phyloP scores from a whole-genome alignment of 805 yeast genomes.

The Barnettozyma californica region DNA sequence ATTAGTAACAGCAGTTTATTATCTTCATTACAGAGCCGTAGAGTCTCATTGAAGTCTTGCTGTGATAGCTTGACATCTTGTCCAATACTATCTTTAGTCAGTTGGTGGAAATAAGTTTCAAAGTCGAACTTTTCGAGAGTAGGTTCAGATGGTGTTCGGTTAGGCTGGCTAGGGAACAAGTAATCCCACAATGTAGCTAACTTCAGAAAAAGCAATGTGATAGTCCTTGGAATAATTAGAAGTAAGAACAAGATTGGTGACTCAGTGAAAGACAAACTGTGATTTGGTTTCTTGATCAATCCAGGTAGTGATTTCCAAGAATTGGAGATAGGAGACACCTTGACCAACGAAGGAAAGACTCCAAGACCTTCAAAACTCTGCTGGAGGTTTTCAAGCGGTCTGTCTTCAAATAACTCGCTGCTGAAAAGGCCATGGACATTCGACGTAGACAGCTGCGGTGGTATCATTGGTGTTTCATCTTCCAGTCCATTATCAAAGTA shows the following conservation, averaged over 20 bases:
- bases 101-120: constrained; percentile 6
- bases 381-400: constrained; percentile 2
- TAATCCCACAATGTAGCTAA: constrained; percentile 30
- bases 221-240: constrained; percentile 48
- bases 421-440: neutral
- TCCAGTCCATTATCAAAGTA: constrained; percentile 55
- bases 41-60: constrained; percentile 21
- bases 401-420: neutral
- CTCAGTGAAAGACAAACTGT: constrained; percentile 6
- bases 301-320: constrained; percentile 21
- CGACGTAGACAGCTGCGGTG: neutral
- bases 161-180: constrained; percentile 32
- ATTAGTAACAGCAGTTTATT: constrained; percentile 19
- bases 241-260: constrained; percentile 45
- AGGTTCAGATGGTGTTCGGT: constrained; percentile 29
- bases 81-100: constrained; percentile 15
- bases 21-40: constrained; percentile 15
- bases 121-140: constrained; percentile 13
- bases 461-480: constrained; percentile 11
- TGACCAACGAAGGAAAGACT: constrained; percentile 25
- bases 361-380: constrained; percentile 1
- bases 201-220: constrained; percentile 38
- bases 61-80: constrained; percentile 10
- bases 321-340: constrained; percentile 30
- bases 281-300: neutral